Percentiles rank a stretch among this genome's conserved stretches.
Conservation (phyloP, 345 rosid genomes). For the Dipteronia dyeriana region DNA sequence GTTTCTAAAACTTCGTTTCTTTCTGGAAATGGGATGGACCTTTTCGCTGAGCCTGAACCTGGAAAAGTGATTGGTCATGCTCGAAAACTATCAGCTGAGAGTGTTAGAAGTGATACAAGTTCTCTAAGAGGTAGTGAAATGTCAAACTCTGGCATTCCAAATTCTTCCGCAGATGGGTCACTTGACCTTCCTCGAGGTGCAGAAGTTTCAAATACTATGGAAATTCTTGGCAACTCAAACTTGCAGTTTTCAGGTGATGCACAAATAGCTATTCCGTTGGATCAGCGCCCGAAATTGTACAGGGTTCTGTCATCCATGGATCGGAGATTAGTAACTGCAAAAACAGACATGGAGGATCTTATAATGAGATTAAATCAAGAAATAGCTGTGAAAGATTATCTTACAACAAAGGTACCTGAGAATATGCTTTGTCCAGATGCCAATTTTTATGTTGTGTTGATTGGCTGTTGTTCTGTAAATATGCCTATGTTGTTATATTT, state of each 20-base stretch:
- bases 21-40: conserved; percentile 54
- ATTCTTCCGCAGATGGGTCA: conserved; percentile 60
- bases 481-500: neutral
- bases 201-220: conserved; percentile 44
- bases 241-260: conserved; percentile 49
- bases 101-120: conserved; percentile 69
- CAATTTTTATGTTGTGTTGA: conserved; percentile 5
- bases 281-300: conserved; percentile 79
- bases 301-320: conserved; percentile 76
- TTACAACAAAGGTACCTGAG: conserved; percentile 73
- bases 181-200: conserved; percentile 53
- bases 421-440: conserved; percentile 15
- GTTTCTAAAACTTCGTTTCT: conserved; percentile 49
- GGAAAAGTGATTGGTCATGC: conserved; percentile 55
- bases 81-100: conserved; percentile 71
- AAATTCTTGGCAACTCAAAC: conserved; percentile 42
- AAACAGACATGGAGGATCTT: conserved; percentile 98
- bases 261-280: conserved; percentile 73
- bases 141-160: conserved; percentile 61
- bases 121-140: conserved; percentile 65
- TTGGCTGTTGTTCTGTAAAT: conserved; percentile 1
- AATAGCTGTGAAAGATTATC: conserved; percentile 84
- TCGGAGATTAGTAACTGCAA: conserved; percentile 76
- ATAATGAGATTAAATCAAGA: conserved; percentile 89
- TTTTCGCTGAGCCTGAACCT: conserved; percentile 62